Evolutionary conservation across 352 stramenopile genomes (phyloP).

Genomic region (Globisporangium takayamanum): DNA sequence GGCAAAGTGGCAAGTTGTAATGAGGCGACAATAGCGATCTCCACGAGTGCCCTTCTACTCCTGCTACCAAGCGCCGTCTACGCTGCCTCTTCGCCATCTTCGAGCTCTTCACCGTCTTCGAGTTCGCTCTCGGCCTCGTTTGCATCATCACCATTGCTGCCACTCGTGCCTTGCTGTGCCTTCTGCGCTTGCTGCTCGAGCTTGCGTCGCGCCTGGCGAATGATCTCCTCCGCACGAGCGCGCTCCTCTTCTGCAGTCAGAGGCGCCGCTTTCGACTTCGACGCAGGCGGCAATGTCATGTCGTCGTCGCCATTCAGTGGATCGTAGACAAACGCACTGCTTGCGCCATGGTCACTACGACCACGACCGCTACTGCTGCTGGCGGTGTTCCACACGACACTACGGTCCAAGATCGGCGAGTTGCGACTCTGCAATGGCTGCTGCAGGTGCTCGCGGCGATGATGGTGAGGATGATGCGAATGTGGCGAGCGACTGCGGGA

Average conservation of each 20-base stretch:
- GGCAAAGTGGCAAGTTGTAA: too few relatives aligned
- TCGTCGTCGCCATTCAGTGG: conserved; percentile 8
- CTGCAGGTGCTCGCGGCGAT: background rate
- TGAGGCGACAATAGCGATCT: too few relatives aligned
- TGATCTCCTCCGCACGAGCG: conserved; percentile 57
- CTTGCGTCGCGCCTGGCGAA: conserved; percentile 57
- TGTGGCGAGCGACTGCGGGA: conserved; percentile 11
- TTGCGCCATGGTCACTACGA: too few relatives aligned
- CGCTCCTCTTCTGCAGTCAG: conserved; percentile 42
- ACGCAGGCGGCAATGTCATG: conserved; percentile 2
- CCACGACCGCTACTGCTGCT: background rate
- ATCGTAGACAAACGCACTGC: conserved; percentile 10
- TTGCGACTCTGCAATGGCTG: background rate
- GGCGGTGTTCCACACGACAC: conserved; percentile 13
- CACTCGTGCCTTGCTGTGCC: conserved; percentile 16
- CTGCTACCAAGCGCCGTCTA: conserved; percentile 6
- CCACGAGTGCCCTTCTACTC: too few relatives aligned
- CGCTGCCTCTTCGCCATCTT: conserved; percentile 41
- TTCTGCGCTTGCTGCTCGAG: conserved; percentile 22
- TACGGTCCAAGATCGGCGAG: conserved; percentile 7
- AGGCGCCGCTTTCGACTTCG: conserved; percentile 11
- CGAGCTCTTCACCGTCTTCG: conserved; percentile 44
- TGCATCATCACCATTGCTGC: too few relatives aligned
- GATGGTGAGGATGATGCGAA: background rate
- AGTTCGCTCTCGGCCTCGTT: conserved; percentile 19